Evolutionary conservation across 257 asterid genomes (phyloP).

Genomic region (Penstemon davidsonii): DNA sequence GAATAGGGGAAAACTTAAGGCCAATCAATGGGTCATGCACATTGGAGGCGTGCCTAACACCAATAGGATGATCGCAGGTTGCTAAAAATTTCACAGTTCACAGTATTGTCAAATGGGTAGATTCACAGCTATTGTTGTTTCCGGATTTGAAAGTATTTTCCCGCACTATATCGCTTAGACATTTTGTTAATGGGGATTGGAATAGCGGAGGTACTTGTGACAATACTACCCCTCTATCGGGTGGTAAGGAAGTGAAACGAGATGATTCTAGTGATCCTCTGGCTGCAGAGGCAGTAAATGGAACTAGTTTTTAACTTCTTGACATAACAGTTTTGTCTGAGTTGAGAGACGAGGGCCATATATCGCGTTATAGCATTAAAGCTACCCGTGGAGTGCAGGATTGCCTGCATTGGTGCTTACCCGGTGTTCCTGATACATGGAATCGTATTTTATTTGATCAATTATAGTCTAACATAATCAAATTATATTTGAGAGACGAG

Average conservation of each 20-base stretch:
- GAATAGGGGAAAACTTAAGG: slow-evolving; percentile 81
- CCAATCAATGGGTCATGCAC: slow-evolving; percentile 83
- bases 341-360: slow-evolving; percentile 92
- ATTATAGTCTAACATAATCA: slow-evolving; percentile 26
- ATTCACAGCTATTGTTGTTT: slow-evolving; percentile 60
- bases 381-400: slow-evolving; percentile 84
- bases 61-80: slow-evolving; percentile 51
- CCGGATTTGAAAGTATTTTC: slow-evolving; percentile 72
- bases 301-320: slow-evolving; percentile 59
- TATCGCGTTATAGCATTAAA: slow-evolving; percentile 79
- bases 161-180: slow-evolving; percentile 79
- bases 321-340: slow-evolving; percentile 78
- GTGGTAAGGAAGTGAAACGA: slow-evolving; percentile 62
- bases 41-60: slow-evolving; percentile 72
- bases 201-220: slow-evolving; percentile 91
- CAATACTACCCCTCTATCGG: slow-evolving; percentile 65
- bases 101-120: slow-evolving; percentile 74
- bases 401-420: slow-evolving; percentile 97
- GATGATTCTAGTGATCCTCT: slow-evolving; percentile 69
- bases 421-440: slow-evolving; percentile 94
- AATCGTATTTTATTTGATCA: slow-evolving; percentile 78
- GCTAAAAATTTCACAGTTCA: slow-evolving; percentile 75
- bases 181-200: slow-evolving; percentile 95
- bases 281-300: slow-evolving; percentile 72
- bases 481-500: too few relatives aligned